A percentile compares a stretch with the other conserved stretches of the same genome.
Conservation (phyloP, 805 yeast genomes). For the Cyberlindnera maritima region DNA sequence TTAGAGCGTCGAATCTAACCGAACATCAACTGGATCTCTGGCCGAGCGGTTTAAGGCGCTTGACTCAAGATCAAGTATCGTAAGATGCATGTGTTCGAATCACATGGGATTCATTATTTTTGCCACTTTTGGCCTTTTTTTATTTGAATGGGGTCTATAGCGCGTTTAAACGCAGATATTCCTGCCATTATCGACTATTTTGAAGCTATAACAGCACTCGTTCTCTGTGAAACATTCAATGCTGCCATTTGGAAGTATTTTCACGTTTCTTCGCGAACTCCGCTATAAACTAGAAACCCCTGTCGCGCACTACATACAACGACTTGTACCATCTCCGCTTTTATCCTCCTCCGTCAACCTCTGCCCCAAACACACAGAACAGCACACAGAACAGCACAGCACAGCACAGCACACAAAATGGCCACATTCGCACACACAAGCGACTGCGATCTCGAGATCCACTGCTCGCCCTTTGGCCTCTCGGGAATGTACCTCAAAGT, state of each 20-base stretch:
- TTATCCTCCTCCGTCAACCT: too few relatives aligned
- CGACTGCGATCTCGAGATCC: conserved; percentile 51
- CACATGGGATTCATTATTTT: conserved; percentile 24
- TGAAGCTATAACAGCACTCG: too few relatives aligned
- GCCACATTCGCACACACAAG: conserved; percentile 42
- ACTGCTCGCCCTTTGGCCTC: conserved; percentile 56
- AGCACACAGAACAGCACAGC: background rate
- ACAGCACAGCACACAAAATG: conserved; percentile 1
- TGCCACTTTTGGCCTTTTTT: background rate
- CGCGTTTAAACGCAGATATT: too few relatives aligned
- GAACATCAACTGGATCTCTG: conserved; percentile 18
- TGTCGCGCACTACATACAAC: too few relatives aligned
- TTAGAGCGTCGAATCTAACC: background rate
- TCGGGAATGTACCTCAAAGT: conserved; percentile 49
- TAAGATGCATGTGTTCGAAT: conserved; percentile 25
- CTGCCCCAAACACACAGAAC: too few relatives aligned
- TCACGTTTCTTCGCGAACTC: too few relatives aligned
- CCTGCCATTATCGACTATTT: too few relatives aligned
- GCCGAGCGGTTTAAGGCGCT: conserved; percentile 27
- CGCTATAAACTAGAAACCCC: too few relatives aligned
- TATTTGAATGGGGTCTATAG: too few relatives aligned
- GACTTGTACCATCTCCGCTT: too few relatives aligned
- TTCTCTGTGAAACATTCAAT: too few relatives aligned
- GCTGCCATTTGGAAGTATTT: too few relatives aligned
- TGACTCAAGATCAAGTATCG: conserved; percentile 25